Conservation (phyloP, 2,329 filamentous ascomycete species). For the Acarospora socialis region DNA sequence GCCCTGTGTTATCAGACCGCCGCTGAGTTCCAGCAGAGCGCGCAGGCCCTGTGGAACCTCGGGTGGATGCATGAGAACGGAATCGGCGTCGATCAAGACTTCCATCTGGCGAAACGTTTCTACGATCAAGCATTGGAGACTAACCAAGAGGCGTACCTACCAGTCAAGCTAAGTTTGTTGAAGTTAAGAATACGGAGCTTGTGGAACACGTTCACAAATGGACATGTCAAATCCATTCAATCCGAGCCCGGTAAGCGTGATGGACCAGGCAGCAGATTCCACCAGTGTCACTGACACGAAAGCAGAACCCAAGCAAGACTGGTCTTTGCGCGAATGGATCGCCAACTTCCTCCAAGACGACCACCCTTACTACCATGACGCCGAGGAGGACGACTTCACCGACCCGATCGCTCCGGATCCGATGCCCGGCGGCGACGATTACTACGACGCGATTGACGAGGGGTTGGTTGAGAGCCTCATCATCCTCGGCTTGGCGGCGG, state of each 20-base stretch:
- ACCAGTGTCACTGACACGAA: conserved; percentile 18
- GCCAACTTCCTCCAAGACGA: conserved; percentile 67
- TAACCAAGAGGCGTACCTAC: conserved; percentile 85
- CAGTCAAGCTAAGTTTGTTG: conserved; percentile 74
- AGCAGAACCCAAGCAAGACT: conserved; percentile 53
- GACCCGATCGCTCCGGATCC: conserved; percentile 31
- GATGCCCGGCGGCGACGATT: conserved; percentile 42
- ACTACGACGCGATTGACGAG: conserved; percentile 54
- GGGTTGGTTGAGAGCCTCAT: conserved; percentile 72
- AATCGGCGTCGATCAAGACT: conserved; percentile 82
- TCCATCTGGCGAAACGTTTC: conserved; percentile 89
- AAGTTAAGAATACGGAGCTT: conserved; percentile 75
- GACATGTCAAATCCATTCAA: conserved; percentile 81
- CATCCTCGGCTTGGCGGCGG: conserved; percentile 63
- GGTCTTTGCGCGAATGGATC: conserved; percentile 76
- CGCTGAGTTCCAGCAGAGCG: conserved; percentile 79
- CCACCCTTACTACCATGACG: conserved; percentile 47
- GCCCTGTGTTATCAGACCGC: conserved; percentile 86
- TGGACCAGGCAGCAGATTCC: conserved; percentile 3
- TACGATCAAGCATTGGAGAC: conserved; percentile 88
- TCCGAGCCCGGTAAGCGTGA: conserved; percentile 61
- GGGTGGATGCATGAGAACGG: conserved; percentile 99
- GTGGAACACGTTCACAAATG: conserved; percentile 87
- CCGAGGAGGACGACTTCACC: conserved; percentile 37
- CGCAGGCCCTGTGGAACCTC: conserved; percentile 90